These are phyloP conservation scores for Hypoxylon fragiforme DNA, from an alignment of 495 filamentous ascomycete genomes.

Conservation along the genomic window DNA sequence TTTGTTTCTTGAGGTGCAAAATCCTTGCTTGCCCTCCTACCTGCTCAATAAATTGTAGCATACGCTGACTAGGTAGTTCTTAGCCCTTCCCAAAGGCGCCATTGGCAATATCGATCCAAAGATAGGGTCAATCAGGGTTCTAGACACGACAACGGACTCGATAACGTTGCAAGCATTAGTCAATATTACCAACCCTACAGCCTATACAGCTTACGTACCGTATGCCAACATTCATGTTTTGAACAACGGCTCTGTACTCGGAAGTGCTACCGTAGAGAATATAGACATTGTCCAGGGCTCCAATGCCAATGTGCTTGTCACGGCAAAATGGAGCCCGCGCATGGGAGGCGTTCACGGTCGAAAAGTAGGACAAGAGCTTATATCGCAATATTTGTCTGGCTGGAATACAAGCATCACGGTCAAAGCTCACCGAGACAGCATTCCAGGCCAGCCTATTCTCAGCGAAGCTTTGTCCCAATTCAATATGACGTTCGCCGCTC, in stretches of 20 bases:
- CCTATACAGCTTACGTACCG: slow-evolving; percentile 78
- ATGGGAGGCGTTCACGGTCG: slow-evolving; percentile 62
- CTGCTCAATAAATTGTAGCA: slow-evolving; percentile 1
- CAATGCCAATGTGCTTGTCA: slow-evolving; percentile 71
- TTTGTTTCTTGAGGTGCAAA: slow-evolving; percentile 24
- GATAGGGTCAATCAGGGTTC: slow-evolving; percentile 65
- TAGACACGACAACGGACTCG: slow-evolving; percentile 67
- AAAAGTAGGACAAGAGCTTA: slow-evolving; percentile 66
- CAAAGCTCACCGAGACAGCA: slow-evolving; percentile 64
- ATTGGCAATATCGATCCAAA: slow-evolving; percentile 60
- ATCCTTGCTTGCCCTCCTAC: slow-evolving; percentile 23
- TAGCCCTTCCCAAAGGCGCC: slow-evolving; percentile 44
- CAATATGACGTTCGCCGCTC: slow-evolving; percentile 68
- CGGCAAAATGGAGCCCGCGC: slow-evolving; percentile 73
- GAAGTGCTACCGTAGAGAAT: slow-evolving; percentile 67
- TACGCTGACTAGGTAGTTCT: slow-evolving; percentile 32
- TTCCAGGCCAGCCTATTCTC: slow-evolving; percentile 73
- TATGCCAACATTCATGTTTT: slow-evolving; percentile 74
- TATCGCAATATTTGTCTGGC: slow-evolving; percentile 87
- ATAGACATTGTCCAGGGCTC: slow-evolving; percentile 64
- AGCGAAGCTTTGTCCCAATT: slow-evolving; percentile 72
- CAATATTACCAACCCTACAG: slow-evolving; percentile 87
- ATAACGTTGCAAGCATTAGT: slow-evolving; percentile 68
- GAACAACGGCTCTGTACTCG: slow-evolving; percentile 73
- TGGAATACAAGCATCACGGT: slow-evolving; percentile 79